These are phyloP conservation scores for Aspergillus arachidicola DNA, from an alignment of 2,329 filamentous ascomycete genomes.

Conservation along the genomic window DNA sequence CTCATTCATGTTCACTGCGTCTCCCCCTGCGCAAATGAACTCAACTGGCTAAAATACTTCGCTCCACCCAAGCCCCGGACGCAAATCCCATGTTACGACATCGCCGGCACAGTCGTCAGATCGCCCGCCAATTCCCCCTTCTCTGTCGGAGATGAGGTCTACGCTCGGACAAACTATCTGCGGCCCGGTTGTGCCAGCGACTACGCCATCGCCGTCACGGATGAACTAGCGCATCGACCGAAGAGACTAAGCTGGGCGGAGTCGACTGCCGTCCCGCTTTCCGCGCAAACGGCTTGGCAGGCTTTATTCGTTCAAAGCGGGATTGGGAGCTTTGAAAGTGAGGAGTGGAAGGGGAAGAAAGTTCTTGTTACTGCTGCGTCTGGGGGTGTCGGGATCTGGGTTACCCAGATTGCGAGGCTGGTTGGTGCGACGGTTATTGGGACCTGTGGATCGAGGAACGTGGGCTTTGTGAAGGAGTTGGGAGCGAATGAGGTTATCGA, in stretches of 20 bases:
- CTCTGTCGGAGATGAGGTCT: conserved; percentile 43
- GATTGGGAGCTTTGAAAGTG: conserved; percentile 14
- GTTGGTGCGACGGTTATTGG: conserved; percentile 42
- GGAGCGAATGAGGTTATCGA: conserved; percentile 48
- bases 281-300: conserved; percentile 48
- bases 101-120: conserved; percentile 44
- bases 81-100: conserved; percentile 46
- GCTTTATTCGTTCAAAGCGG: conserved; percentile 45
- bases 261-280: conserved; percentile 44
- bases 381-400: conserved; percentile 50
- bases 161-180: conserved; percentile 38
- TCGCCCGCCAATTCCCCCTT: conserved; percentile 41
- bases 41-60: conserved; percentile 45
- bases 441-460: conserved; percentile 42
- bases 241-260: conserved; percentile 38
- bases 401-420: conserved; percentile 36
- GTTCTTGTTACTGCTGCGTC: conserved; percentile 50
- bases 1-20: conserved; percentile 45
- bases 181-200: conserved; percentile 43
- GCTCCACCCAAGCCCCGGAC: conserved; percentile 23
- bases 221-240: conserved; percentile 42
- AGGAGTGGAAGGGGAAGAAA: conserved; percentile 35
- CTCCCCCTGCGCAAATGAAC: conserved; percentile 46
- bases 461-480: conserved; percentile 41
- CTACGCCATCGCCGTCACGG: conserved; percentile 36